A percentile compares a stretch with the other conserved stretches of the same genome.
These are phyloP conservation scores for Mrakiaceae sp. DNA, from an alignment of 1,284 basidiomycete species.

Conservation along the genomic window DNA sequence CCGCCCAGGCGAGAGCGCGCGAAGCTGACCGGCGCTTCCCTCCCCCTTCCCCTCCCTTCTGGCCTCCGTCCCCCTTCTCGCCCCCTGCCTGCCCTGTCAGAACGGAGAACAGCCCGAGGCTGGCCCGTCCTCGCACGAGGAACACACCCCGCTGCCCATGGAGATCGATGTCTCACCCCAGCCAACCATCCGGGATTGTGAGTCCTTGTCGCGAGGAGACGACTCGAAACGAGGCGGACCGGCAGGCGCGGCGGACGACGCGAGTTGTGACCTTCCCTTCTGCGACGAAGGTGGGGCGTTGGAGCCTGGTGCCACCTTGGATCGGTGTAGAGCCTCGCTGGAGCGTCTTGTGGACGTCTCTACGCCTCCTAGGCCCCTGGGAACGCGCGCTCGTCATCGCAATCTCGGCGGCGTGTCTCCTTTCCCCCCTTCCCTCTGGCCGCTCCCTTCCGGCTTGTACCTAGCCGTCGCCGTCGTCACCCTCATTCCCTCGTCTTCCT, in stretches of 20 bases:
- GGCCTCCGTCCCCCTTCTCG: not conserved
- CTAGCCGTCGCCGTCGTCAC: not conserved
- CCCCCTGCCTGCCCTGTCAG: not conserved
- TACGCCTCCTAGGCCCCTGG: too few species aligned
- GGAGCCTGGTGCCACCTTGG: not conserved
- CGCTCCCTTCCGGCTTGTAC: not conserved
- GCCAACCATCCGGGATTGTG: conserved; percentile 19
- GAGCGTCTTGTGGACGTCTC: too few species aligned
- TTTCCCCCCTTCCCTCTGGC: not conserved
- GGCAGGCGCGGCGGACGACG: not conserved
- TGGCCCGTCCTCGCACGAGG: conserved; percentile 6
- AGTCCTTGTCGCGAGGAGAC: conserved; percentile 1
- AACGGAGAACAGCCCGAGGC: conserved; percentile 10
- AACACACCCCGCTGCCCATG: conserved; percentile 9
- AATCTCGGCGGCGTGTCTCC: not conserved
- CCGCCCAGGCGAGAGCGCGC: too few species aligned
- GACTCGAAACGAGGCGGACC: too few species aligned
- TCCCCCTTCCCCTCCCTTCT: not conserved
- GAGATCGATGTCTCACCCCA: conserved; percentile 16
- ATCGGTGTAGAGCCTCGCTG: too few species aligned
- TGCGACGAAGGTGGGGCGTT: not conserved
- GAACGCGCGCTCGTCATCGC: too few species aligned
- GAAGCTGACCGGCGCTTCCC: too few species aligned
- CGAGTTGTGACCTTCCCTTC: not conserved
- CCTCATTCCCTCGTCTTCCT: not conserved